phyloP scores from a whole-genome alignment of 768 basidiomycete species.

The Lactarius sp. region DNA sequence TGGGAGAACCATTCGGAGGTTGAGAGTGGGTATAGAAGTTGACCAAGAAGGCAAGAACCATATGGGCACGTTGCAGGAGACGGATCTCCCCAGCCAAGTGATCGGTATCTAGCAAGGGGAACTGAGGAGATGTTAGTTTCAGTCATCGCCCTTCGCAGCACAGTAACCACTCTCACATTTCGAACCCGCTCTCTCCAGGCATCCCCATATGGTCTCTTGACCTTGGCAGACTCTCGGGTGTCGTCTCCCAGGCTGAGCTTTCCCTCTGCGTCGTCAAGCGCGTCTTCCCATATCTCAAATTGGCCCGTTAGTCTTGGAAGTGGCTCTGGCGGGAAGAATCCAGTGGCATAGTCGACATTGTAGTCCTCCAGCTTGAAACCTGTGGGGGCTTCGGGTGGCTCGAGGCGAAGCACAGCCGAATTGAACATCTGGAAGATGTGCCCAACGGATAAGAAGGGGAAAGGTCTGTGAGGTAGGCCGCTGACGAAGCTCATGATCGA shows the following conservation, averaged over 20 bases:
- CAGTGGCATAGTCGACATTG: constrained; percentile 57
- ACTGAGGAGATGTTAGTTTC: constrained; percentile 38
- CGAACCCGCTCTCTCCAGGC: constrained; percentile 62
- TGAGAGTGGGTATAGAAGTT: constrained; percentile 89
- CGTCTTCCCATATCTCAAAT: constrained; percentile 70
- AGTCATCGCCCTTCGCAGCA: neutral
- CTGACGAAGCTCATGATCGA: constrained; percentile 14
- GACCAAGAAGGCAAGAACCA: constrained; percentile 82
- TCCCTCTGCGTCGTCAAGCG: constrained; percentile 49
- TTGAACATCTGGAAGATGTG: constrained; percentile 21
- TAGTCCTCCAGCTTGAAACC: constrained; percentile 35
- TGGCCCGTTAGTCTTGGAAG: constrained; percentile 49
- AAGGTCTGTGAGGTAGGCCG: constrained; percentile 9
- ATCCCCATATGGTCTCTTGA: constrained; percentile 52
- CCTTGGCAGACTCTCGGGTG: constrained; percentile 41
- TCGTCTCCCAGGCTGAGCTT: constrained; percentile 57
- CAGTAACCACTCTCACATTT: constrained; percentile 44
- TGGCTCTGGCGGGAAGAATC: constrained; percentile 75
- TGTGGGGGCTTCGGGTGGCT: neutral
- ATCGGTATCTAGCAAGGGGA: constrained; percentile 61
- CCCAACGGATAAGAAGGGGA: constrained; percentile 18
- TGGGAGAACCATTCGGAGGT: constrained; percentile 38
- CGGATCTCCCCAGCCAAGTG: constrained; percentile 51
- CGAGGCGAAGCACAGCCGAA: constrained; percentile 10
- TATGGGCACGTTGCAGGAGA: constrained; percentile 76